A percentile compares a stretch with the other conserved stretches of the same genome.
These are phyloP conservation scores for Papiliotrema laurentii DNA, from an alignment of 1,284 basidiomycete species.

Conservation along the genomic window DNA sequence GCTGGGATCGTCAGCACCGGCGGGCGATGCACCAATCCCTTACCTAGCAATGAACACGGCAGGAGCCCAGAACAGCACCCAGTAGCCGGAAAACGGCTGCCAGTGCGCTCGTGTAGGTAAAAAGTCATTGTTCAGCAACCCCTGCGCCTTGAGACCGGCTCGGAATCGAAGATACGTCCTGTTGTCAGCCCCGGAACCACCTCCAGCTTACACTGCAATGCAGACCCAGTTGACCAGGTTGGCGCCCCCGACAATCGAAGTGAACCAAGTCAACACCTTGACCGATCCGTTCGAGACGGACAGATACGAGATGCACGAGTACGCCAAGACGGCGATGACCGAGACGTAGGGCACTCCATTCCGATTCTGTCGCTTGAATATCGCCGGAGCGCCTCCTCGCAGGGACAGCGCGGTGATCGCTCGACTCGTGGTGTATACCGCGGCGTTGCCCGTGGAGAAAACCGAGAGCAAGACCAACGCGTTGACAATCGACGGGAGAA, in stretches of 20 bases:
- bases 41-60: conserved; percentile 16
- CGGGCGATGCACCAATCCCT: conserved; percentile 6
- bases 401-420: conserved; percentile 30
- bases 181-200: conserved; percentile 1
- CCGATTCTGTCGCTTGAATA: conserved; percentile 26
- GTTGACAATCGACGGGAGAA: conserved; percentile 43
- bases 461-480: conserved; percentile 39
- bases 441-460: conserved; percentile 37
- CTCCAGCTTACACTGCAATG: conserved; percentile 10
- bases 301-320: conserved; percentile 41
- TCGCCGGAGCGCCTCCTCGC: conserved; percentile 25
- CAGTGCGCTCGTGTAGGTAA: conserved; percentile 12
- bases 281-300: conserved; percentile 20
- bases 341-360: conserved; percentile 27
- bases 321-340: conserved; percentile 31
- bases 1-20: conserved; percentile 6
- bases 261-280: conserved; percentile 27
- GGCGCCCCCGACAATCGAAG: conserved; percentile 1
- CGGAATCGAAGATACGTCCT: conserved; percentile 29
- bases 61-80: conserved; percentile 17
- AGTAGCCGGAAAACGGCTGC: conserved; percentile 22
- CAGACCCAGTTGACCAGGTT: conserved; percentile 1
- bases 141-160: conserved; percentile 24
- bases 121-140: conserved; percentile 13
- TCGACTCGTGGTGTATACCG: conserved; percentile 27